These are phyloP conservation scores for Moesziomyces aphidis DNA, from an alignment of 1,284 basidiomycete genomes.

Conservation along the genomic window DNA sequence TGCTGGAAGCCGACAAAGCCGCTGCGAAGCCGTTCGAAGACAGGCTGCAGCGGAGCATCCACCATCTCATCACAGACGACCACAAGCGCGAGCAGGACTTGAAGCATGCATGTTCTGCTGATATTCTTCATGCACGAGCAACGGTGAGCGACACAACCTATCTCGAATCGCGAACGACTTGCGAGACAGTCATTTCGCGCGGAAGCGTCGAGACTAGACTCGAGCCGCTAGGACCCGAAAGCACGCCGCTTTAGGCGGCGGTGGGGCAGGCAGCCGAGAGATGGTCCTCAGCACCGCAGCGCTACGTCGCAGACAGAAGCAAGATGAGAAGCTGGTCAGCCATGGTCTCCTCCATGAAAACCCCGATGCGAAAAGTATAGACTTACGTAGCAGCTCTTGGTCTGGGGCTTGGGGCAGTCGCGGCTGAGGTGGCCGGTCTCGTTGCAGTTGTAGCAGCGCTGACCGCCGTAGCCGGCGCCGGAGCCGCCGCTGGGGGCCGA, in stretches of 20 bases:
- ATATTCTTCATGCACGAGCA: no score
- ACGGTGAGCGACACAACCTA: no score
- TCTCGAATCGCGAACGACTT: no score
- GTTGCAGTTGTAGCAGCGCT: slow-evolving; percentile 66
- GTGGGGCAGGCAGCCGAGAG: slow-evolving; percentile 45
- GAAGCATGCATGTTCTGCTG: no score
- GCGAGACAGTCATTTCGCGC: no score
- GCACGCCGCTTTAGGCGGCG: slow-evolving; percentile 22
- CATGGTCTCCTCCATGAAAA: background rate
- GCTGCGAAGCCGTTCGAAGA: no score
- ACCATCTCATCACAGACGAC: no score
- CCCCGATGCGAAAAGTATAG: background rate
- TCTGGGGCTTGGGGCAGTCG: slow-evolving; percentile 60
- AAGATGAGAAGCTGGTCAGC: background rate
- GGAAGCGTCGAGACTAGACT: background rate
- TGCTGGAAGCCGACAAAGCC: no score
- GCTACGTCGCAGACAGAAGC: slow-evolving; percentile 7
- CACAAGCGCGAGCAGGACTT: no score
- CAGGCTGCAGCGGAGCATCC: no score
- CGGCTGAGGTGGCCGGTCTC: slow-evolving; percentile 61
- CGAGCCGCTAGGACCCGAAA: background rate
- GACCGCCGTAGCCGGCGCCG: slow-evolving; percentile 22
- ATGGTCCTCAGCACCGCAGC: slow-evolving; percentile 51
- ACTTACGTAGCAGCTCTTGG: slow-evolving; percentile 62
- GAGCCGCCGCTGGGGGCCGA: slow-evolving; percentile 48